Evolutionary conservation across 306 rosid species (phyloP).

Genomic region (Rosa chinensis): DNA sequence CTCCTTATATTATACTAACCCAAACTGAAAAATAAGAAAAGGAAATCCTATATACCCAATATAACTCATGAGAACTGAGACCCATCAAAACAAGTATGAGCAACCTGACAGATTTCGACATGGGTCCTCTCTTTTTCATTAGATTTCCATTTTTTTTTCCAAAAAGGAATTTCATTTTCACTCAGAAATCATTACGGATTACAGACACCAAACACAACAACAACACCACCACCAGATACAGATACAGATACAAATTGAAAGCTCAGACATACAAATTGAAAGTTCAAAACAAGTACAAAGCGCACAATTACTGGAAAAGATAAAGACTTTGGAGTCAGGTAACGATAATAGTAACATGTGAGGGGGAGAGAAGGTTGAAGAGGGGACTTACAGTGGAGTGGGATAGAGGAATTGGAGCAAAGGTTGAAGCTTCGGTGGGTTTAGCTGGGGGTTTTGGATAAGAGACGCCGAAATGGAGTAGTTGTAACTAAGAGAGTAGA

Average conservation of each 20-base stretch:
- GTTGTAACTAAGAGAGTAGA: not conserved
- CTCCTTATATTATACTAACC: no score
- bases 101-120: not conserved
- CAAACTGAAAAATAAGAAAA: no score
- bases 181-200: not conserved
- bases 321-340: no score
- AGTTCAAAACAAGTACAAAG: no score
- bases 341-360: no score
- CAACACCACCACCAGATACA: no score
- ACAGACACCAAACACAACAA: no score
- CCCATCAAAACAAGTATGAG: not conserved
- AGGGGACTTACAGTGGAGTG: slow-evolving; percentile 17
- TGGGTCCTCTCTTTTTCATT: not conserved
- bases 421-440: slow-evolving; percentile 27
- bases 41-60: not conserved
- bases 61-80: not conserved
- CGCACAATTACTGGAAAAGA: no score
- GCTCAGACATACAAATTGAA: no score
- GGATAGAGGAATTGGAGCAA: slow-evolving; percentile 1
- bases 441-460: slow-evolving; percentile 28
- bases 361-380: no score
- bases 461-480: slow-evolving; percentile 18
- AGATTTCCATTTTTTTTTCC: not conserved
- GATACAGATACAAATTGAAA: no score
- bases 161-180: no score